phyloP scores from a whole-genome alignment of 2,329 filamentous ascomycete genomes.

The Ophiostoma australiae region DNA sequence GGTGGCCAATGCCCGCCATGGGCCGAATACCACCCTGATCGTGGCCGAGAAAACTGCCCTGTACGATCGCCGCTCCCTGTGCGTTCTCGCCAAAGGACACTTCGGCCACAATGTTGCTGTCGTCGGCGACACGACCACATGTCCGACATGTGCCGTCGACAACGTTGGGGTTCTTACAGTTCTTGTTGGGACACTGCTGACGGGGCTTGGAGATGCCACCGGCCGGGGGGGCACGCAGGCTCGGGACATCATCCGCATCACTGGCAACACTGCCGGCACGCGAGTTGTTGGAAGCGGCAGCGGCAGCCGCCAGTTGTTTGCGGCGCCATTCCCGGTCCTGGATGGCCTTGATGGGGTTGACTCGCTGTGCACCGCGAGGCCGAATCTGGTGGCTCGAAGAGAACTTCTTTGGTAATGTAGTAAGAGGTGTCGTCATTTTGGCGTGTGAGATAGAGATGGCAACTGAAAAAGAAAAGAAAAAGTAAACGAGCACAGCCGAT shows the following conservation, averaged over 20 bases:
- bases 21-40: constrained; percentile 75
- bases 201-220: constrained; percentile 27
- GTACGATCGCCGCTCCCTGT: constrained; percentile 79
- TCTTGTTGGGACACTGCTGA: constrained; percentile 53
- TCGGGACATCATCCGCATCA: constrained; percentile 13
- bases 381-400: constrained; percentile 28
- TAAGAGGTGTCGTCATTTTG: constrained; percentile 26
- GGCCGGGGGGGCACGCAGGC: constrained; percentile 7
- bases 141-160: constrained; percentile 68
- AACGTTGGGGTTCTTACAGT: constrained; percentile 57
- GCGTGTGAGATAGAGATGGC: neutral
- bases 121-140: constrained; percentile 79
- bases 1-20: constrained; percentile 55
- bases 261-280: constrained; percentile 21
- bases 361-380: constrained; percentile 30
- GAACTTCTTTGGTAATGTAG: constrained; percentile 30
- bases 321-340: constrained; percentile 48
- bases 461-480: neutral
- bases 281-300: constrained; percentile 12
- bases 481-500: neutral
- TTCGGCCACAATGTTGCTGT: constrained; percentile 87
- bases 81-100: constrained; percentile 85
- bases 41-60: constrained; percentile 81
- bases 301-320: constrained; percentile 33
- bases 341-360: constrained; percentile 49